Percentiles rank a stretch among this genome's conserved stretches.
Evolutionary conservation across 306 rosid genomes (phyloP).

Genomic region (Prosopis cineraria): DNA sequence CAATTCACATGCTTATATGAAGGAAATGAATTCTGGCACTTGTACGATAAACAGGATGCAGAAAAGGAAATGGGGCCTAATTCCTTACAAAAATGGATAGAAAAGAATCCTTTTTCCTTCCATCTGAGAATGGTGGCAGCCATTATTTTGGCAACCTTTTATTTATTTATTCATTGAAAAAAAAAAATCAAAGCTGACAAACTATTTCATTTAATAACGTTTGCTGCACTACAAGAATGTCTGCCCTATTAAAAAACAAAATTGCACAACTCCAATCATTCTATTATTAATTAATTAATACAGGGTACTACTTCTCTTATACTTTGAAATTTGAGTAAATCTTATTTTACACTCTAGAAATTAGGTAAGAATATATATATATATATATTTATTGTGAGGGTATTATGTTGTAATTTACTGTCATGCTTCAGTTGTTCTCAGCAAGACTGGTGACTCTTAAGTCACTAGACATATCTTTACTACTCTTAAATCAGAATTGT

Average conservation of each 20-base stretch:
- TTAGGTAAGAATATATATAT: not conserved
- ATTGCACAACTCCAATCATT: not conserved
- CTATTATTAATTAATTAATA: not conserved
- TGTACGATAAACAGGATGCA: not conserved
- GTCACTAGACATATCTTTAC: constrained; percentile 4
- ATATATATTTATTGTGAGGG: not conserved
- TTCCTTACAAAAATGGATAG: not conserved
- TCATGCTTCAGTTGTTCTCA: constrained; percentile 26
- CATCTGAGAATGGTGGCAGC: not conserved
- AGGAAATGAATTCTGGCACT: not conserved
- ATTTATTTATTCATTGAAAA: not conserved
- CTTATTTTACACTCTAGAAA: not conserved
- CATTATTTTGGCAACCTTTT: not conserved
- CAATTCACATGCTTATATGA: not conserved
- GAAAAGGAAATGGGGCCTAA: not conserved
- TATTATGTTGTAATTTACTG: not conserved
- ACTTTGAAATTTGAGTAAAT: not conserved
- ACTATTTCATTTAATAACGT: not conserved
- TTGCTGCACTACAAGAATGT: not conserved
- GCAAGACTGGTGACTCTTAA: constrained; percentile 24
- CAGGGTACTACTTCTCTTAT: not conserved
- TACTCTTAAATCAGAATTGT: constrained; percentile 5
- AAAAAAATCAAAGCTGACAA: not conserved
- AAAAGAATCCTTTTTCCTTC: not conserved
- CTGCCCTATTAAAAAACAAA: not conserved